Conservation (phyloP, 139 green algal species). For the Chloropicon primus region DNA sequence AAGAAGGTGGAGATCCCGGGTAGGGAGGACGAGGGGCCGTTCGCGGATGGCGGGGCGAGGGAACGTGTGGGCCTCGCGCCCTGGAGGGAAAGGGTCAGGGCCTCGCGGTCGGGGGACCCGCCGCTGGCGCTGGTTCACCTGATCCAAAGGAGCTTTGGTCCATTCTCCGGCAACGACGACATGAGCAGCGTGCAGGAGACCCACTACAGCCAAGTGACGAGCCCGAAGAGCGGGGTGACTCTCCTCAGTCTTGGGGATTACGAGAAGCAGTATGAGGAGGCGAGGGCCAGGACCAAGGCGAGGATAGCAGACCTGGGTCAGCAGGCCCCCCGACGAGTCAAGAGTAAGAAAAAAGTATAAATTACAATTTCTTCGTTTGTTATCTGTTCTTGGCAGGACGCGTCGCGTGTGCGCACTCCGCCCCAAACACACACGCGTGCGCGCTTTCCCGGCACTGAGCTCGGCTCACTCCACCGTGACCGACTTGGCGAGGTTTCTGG, state of each 20-base stretch:
- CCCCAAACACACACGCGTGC: neutral
- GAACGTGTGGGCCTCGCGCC: constrained; percentile 55
- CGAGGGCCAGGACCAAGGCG: neutral
- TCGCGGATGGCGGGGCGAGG: constrained; percentile 67
- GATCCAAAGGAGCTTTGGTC: constrained; percentile 46
- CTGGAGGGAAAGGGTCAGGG: constrained; percentile 49
- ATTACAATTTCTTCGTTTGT: no score
- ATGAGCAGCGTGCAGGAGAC: neutral
- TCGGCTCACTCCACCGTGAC: constrained; percentile 62
- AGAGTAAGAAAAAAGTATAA: no score
- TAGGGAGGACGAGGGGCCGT: constrained; percentile 30
- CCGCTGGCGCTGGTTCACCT: constrained; percentile 66
- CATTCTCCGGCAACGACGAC: constrained; percentile 62
- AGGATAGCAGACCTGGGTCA: neutral
- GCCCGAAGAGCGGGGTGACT: constrained; percentile 45
- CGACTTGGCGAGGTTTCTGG: constrained; percentile 90
- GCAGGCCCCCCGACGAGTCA: no score
- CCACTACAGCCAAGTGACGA: no score
- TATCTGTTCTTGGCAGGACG: no score
- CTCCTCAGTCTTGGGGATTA: constrained; percentile 67
- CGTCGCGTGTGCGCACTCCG: neutral
- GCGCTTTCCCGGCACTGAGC: no score
- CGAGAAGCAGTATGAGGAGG: constrained; percentile 25
- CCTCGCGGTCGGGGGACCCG: neutral
- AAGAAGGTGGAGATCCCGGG: constrained; percentile 49